Conservation (phyloP, 768 basidiomycete genomes). For the Pulveroboletus sp. region DNA sequence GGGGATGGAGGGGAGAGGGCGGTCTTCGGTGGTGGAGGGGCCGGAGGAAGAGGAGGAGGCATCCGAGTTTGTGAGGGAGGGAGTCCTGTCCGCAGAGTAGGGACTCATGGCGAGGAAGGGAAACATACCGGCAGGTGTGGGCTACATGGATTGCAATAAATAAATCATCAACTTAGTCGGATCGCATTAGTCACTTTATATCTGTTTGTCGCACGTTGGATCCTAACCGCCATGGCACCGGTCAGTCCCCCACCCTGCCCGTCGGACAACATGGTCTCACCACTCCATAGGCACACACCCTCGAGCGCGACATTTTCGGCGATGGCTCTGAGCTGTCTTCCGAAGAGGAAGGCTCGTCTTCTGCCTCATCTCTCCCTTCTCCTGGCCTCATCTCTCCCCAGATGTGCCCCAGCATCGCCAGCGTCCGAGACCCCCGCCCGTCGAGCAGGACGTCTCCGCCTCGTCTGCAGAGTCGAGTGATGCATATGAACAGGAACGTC, state of each 20-base stretch:
- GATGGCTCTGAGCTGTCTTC: conserved; percentile 82
- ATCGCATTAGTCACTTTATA: background rate
- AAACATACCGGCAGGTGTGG: background rate
- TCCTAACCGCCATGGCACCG: conserved; percentile 11
- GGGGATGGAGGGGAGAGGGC: conserved; percentile 21
- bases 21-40: conserved; percentile 15
- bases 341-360: conserved; percentile 51
- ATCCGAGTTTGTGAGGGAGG: conserved; percentile 29
- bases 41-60: conserved; percentile 20
- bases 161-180: too few relatives aligned
- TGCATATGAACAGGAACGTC: conserved; percentile 45
- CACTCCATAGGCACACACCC: conserved; percentile 25
- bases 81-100: conserved; percentile 17
- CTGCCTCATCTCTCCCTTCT: background rate
- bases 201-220: conserved; percentile 8
- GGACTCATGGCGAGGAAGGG: conserved; percentile 23
- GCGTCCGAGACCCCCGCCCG: conserved; percentile 28
- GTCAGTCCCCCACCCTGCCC: background rate
- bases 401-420: conserved; percentile 42
- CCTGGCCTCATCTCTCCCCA: conserved; percentile 18
- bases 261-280: background rate
- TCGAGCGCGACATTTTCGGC: conserved; percentile 75
- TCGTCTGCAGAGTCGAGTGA: conserved; percentile 44
- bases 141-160: too few relatives aligned
- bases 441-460: conserved; percentile 33